These are phyloP conservation scores for Rhynchospora pubera DNA, from an alignment of 176 grass and related monocot genomes.

Conservation along the genomic window DNA sequence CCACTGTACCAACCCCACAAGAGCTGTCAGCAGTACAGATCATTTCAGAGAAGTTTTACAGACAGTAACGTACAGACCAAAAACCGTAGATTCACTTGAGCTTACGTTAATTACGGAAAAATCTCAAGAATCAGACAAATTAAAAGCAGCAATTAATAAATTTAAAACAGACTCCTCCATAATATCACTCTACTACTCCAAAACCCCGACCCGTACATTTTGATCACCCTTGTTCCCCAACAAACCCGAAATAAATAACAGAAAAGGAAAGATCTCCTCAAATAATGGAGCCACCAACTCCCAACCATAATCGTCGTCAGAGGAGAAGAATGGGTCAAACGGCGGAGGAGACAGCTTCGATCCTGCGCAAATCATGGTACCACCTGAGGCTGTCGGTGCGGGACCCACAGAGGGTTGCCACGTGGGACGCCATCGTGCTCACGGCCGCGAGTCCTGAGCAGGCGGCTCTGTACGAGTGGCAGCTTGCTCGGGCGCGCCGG, in stretches of 20 bases:
- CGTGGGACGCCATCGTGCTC: slow-evolving; percentile 82
- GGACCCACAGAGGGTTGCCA: slow-evolving; percentile 57
- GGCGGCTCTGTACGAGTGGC: slow-evolving; percentile 65
- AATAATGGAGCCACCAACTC: background rate
- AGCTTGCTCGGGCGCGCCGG: slow-evolving; percentile 49
- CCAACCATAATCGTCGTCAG: background rate
- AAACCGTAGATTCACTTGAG: no score
- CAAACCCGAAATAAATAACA: background rate
- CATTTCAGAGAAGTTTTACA: no score
- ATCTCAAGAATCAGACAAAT: no score
- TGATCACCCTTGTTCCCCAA: background rate
- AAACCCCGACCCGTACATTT: background rate
- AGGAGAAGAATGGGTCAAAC: slow-evolving; percentile 25
- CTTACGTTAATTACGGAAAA: no score
- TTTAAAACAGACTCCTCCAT: no score
- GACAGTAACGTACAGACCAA: no score
- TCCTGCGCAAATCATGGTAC: slow-evolving; percentile 79
- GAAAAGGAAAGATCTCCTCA: background rate
- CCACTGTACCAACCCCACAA: no score
- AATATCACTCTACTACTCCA: no score
- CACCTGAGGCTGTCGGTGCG: slow-evolving; percentile 61
- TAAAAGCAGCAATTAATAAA: no score
- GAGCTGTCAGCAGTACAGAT: no score
- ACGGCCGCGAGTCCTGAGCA: slow-evolving; percentile 84
- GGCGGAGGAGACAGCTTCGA: slow-evolving; percentile 47